phyloP scores from a whole-genome alignment of 2,329 filamentous ascomycete species.

The Fusarium xyrophilum region DNA sequence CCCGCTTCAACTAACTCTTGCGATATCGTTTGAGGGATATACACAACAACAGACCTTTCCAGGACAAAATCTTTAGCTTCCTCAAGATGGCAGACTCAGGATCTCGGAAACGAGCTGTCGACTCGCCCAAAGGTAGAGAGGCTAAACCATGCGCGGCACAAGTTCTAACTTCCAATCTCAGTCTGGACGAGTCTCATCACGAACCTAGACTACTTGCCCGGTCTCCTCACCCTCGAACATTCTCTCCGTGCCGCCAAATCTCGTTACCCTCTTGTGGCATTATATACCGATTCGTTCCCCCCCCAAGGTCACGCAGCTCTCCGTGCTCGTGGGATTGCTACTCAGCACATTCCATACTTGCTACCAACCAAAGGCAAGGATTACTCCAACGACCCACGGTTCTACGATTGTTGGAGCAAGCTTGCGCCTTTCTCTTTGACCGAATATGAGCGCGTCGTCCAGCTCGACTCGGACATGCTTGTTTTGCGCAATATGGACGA shows the following conservation, averaged over 20 bases:
- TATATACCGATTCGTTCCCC: constrained; percentile 83
- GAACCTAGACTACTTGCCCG: constrained; percentile 80
- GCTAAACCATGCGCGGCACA: background rate
- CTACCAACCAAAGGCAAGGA: constrained; percentile 70
- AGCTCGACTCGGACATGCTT: constrained; percentile 90
- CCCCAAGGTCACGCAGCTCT: constrained; percentile 72
- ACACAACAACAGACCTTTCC: background rate
- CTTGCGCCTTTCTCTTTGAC: constrained; percentile 77
- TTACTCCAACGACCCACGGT: constrained; percentile 79
- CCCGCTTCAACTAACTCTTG: constrained; percentile 12
- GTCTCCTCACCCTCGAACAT: constrained; percentile 81
- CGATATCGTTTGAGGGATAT: background rate
- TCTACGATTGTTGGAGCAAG: constrained; percentile 92
- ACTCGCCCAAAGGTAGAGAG: constrained; percentile 49
- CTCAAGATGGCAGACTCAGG: constrained; percentile 34
- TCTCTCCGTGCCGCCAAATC: constrained; percentile 71
- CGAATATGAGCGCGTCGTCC: constrained; percentile 80
- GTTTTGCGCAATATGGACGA: constrained; percentile 88
- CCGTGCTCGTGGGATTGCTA: constrained; percentile 70
- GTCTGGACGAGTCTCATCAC: constrained; percentile 91
- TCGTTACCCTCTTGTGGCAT: constrained; percentile 78
- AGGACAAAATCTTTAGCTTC: background rate
- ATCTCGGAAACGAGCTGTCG: constrained; percentile 43
- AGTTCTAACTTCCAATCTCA: constrained; percentile 44
- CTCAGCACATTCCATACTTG: constrained; percentile 75